phyloP scores from a whole-genome alignment of 2,329 filamentous ascomycete genomes.

The Drechmeria coniospora region DNA sequence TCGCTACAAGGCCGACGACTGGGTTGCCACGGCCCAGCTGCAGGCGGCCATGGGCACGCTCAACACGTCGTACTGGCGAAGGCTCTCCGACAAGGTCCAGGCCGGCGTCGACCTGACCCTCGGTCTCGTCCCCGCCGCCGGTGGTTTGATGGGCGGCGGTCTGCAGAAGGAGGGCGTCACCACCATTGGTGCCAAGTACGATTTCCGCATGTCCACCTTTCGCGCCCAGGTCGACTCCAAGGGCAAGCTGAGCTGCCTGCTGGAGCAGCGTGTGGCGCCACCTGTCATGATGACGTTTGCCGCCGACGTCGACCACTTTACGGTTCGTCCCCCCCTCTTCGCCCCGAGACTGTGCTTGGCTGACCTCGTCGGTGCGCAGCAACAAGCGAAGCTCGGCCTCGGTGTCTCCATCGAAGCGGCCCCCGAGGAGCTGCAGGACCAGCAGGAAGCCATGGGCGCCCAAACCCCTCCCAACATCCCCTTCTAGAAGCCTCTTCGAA shows the following conservation, averaged over 20 bases:
- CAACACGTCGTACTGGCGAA: slow-evolving; percentile 87
- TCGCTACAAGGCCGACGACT: slow-evolving; percentile 81
- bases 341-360: slow-evolving; percentile 12
- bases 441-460: slow-evolving; percentile 49
- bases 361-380: slow-evolving; percentile 37
- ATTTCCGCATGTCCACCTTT: slow-evolving; percentile 92
- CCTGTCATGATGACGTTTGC: slow-evolving; percentile 90
- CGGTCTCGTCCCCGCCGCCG: slow-evolving; percentile 52
- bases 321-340: slow-evolving; percentile 44
- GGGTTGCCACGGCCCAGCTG: slow-evolving; percentile 83
- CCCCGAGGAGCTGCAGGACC: slow-evolving; percentile 73
- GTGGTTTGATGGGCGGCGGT: slow-evolving; percentile 60
- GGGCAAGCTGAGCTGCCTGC: slow-evolving; percentile 79
- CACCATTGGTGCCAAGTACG: slow-evolving; percentile 90
- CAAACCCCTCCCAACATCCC: slow-evolving; percentile 43
- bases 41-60: slow-evolving; percentile 69
- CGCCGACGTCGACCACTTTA: slow-evolving; percentile 88
- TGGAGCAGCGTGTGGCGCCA: slow-evolving; percentile 92
- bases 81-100: slow-evolving; percentile 86
- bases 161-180: slow-evolving; percentile 76
- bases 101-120: slow-evolving; percentile 91
- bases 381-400: slow-evolving; percentile 87
- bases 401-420: slow-evolving; percentile 83
- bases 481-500: slow-evolving; percentile 34
- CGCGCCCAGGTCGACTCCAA: slow-evolving; percentile 89